Evolutionary conservation across 257 asterid genomes (phyloP), one percentile per base, ranked within the genome.

Genomic region (Hygrophila difformis): DNA sequence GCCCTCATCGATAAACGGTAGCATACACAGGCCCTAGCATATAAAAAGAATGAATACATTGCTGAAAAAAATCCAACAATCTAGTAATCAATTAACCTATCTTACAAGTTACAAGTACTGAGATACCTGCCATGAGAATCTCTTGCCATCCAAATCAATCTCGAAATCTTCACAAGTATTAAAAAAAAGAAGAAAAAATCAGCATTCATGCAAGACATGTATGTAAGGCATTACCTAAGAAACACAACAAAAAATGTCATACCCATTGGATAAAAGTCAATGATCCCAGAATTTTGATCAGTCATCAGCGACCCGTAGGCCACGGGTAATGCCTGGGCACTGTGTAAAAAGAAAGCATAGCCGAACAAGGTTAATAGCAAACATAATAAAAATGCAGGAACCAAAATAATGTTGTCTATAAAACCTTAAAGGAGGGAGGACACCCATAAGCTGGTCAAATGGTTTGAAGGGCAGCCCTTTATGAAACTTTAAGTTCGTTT

Each of bases 351-450:
- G 8, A 3, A 3, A 8, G 31, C 8, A 24, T 24, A 24, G 31
- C 31, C 8, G 3, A 24, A 8, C 31, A 24, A 24, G 5, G 8
- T 24, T 3, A 15, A 17, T 10, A n/a, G 6, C 13, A 35, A 3
- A 12, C 9, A 17, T 16, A 33, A 18, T n/a, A n/a, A n/a, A n/a
- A n/a, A n/a, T n/a, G n/a, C n/a, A n/a, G 14, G 8, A 22, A 38
- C 17, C 2, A 17, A 9, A 2, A 0, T 26, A 29, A 45, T 12
- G 6, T 21, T 9, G 40, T 8, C 28, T 41, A 28, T 18, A 1
- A 15, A 35, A 82, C 94, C 89, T 82, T 48, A 57, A 37, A 0
- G 86, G 79, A 9, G 89, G 91, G 33, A 82, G 80, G 16, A 78
- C 91, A 2, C 64, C 86, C 87, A 82, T 55, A 1, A 82, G 75